Percentiles rank a stretch among this genome's conserved stretches.
These are phyloP conservation scores for Camellia japonica DNA, from an alignment of 148 eudicot genomes.

Conservation along the genomic window DNA sequence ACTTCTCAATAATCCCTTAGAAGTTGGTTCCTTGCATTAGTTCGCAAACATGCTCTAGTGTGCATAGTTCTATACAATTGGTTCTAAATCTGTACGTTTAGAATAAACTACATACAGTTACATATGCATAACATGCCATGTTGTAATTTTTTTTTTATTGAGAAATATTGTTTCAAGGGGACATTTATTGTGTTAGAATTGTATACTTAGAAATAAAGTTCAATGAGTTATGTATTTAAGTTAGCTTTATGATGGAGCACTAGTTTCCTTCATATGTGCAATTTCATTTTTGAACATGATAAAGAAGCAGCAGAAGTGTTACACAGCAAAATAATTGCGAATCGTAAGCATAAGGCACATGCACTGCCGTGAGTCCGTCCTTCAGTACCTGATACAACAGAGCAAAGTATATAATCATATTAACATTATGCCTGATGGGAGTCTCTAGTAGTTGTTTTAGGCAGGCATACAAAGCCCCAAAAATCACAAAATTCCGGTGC, in stretches of 20 bases:
- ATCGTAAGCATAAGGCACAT: slow-evolving; percentile 80
- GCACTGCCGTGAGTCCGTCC: slow-evolving; percentile 69
- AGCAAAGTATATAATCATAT: neutral
- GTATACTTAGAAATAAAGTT: neutral
- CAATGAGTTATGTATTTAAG: neutral
- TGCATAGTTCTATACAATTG: neutral
- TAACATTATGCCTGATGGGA: neutral
- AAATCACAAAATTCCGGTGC: neutral
- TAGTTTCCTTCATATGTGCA: neutral
- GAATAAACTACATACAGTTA: neutral
- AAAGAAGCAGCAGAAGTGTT: no score
- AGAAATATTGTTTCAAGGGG: neutral
- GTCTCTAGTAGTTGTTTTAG: neutral
- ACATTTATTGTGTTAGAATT: neutral
- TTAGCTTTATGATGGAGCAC: neutral
- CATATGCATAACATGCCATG: no score
- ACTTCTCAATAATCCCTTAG: neutral
- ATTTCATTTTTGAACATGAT: neutral
- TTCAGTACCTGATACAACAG: slow-evolving; percentile 54
- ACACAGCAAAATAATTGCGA: slow-evolving; percentile 67
- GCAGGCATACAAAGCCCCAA: neutral
- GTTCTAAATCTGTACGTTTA: neutral
- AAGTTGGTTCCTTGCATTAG: slow-evolving; percentile 5
- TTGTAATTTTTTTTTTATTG: neutral
- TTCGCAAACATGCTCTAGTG: neutral